phyloP scores from a whole-genome alignment of 495 filamentous ascomycete genomes.

The Neurospora discreta region DNA sequence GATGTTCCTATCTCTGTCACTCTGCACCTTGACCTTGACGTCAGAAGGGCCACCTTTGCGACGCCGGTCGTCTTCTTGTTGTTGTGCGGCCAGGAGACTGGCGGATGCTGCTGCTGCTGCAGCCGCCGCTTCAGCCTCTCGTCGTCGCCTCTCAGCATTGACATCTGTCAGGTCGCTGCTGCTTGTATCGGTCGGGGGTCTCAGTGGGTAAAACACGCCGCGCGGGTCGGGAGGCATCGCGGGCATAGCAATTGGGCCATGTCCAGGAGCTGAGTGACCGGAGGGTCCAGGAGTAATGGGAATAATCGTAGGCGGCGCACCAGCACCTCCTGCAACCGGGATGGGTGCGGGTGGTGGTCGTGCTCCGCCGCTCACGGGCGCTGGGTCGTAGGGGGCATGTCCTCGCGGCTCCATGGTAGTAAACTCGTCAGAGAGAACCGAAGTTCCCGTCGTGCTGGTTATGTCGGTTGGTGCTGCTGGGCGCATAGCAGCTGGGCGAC shows the following conservation, averaged over 20 bases:
- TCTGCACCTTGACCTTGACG: slow-evolving; percentile 71
- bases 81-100: slow-evolving; percentile 25
- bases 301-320: slow-evolving; percentile 23
- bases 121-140: slow-evolving; percentile 37
- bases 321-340: not conserved
- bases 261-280: slow-evolving; percentile 5
- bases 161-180: slow-evolving; percentile 29
- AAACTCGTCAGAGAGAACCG: slow-evolving; percentile 25
- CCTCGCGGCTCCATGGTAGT: slow-evolving; percentile 26
- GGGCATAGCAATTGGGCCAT: slow-evolving; percentile 31
- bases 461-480: slow-evolving; percentile 23
- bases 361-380: slow-evolving; percentile 9
- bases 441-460: slow-evolving; percentile 15
- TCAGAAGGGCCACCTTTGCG: slow-evolving; percentile 35
- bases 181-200: slow-evolving; percentile 35
- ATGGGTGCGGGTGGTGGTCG: not conserved
- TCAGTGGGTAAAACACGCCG: slow-evolving; percentile 50
- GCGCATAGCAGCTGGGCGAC: slow-evolving; percentile 22
- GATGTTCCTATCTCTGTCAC: slow-evolving; percentile 62
- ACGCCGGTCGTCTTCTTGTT: slow-evolving; percentile 20
- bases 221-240: slow-evolving; percentile 41
- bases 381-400: slow-evolving; percentile 19
- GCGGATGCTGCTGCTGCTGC: slow-evolving; percentile 39
- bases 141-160: slow-evolving; percentile 25
- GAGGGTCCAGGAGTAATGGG: slow-evolving; percentile 15